Conservation (phyloP, 805 yeast species). For the Candida palmyrensis region DNA sequence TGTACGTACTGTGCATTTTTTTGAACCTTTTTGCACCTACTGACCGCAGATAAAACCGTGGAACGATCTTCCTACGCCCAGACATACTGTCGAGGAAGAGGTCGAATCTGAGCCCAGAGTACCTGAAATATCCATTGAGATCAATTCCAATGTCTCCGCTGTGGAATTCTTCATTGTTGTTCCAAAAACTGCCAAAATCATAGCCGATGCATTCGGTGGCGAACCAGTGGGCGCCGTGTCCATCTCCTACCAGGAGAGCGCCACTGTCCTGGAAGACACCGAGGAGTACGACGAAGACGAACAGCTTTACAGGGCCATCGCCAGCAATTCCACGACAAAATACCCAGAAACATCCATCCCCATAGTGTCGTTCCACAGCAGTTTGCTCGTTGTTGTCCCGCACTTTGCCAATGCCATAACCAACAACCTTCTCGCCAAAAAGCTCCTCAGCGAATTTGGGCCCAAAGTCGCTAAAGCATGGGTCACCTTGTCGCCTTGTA, state of each 20-base stretch:
- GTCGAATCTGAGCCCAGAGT: slow-evolving; percentile 17
- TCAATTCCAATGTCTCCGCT: slow-evolving; percentile 7
- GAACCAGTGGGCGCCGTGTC: neutral
- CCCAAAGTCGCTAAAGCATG: slow-evolving; percentile 12
- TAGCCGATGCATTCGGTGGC: slow-evolving; percentile 12
- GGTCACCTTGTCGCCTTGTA: slow-evolving; percentile 34
- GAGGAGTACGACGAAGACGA: slow-evolving; percentile 42
- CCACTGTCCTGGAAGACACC: slow-evolving; percentile 7
- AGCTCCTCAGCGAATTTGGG: slow-evolving; percentile 12
- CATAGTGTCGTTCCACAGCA: slow-evolving; percentile 9
- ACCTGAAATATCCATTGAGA: slow-evolving; percentile 22
- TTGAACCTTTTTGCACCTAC: slow-evolving; percentile 7
- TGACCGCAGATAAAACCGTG: slow-evolving; percentile 42
- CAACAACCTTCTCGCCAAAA: slow-evolving; percentile 22
- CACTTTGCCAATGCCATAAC: slow-evolving; percentile 32
- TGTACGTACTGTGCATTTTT: slow-evolving; percentile 11
- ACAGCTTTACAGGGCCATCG: slow-evolving; percentile 40
- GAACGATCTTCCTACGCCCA: slow-evolving; percentile 43
- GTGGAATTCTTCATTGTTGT: slow-evolving; percentile 20
- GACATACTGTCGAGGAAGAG: slow-evolving; percentile 46
- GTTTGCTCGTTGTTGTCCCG: slow-evolving; percentile 23
- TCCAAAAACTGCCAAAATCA: slow-evolving; percentile 21
- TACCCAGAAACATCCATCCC: slow-evolving; percentile 21
- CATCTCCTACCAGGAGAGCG: slow-evolving; percentile 10
- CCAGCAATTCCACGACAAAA: slow-evolving; percentile 14